Base-by-base conservation (phyloP, 345 rosid genomes). In the Acer yangbiense region DNA sequence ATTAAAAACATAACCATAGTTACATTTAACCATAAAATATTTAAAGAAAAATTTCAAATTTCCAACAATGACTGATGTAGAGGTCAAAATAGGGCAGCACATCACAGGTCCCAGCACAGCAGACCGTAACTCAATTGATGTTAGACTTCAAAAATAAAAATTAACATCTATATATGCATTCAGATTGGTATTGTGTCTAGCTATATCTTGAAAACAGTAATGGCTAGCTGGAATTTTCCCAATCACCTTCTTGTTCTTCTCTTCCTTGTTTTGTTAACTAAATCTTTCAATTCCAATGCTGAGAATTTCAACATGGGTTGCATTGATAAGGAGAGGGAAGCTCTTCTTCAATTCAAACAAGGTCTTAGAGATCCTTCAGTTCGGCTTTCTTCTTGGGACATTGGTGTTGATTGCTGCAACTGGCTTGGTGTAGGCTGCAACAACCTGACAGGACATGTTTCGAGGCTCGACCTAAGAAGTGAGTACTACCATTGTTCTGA, bases 311-410 rank as follows among this genome's bases (percentile, higher is more conserved):
- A 70, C 50, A 27, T 67, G 10, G 29, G 25, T 6, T 86, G 87
- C 75, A 57, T 35, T 20, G 55, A 50, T 1, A 78, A 3, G 48
- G 86, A 85, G 72, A 79, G 67, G 65, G 62, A 77, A 72, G 79
- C 85, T 46, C 85, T 83, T 1, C 73, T 81, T 10, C 20, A 64
- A n/a, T 80, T 85, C 74, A 81, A 77, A 76, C 18, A 54, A 21
- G 67, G 79, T 23, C 83, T 83, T 12, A 35, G 16, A 21, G 83
- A 79, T 67, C 83, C 76, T 18, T 81, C 18, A 17, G 81, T 68
- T 18, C 20, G 27, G 73, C 81, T 78, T 73, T 78, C 69, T 32
- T 73, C 80, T 55, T 78, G 73, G 77, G 39, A 0, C 39, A 6
- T n/a, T 20, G 68, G 73, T 23, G 17, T 64, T 1, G 68, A 80